Evolutionary conservation across 768 basidiomycete genomes (phyloP), one percentile per base, ranked within the genome.

Genomic region (Trametes elegans): DNA sequence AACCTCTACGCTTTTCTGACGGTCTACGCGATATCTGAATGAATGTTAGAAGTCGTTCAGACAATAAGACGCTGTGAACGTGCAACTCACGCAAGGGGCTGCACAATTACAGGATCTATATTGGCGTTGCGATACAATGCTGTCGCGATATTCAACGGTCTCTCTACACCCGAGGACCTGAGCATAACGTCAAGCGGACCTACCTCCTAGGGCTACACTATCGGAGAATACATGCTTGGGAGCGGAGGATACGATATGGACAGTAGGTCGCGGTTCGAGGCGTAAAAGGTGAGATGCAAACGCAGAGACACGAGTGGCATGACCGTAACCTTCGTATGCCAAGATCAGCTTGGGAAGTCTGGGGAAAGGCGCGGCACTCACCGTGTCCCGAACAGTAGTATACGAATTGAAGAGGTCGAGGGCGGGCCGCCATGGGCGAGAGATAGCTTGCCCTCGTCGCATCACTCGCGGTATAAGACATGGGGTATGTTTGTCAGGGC

Each of bases 321-420:
- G 89, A n/a, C 88, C 86, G 52, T 86, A 90, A n/a, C 86, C 85
- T 87, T n/a, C 21, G 44, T 19, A 21, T 19, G n/a, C 14, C 27
- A 13, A 32, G 35, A 18, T 40, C 36, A 38, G 26, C 26, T 28
- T 11, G 13, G 32, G 29, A 6, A 16, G 29, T 14, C 13, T 26
- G 29, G n/a, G 4, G 16, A 9, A n/a, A 5, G 19, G 16, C 3
- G 16, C 3, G 35, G 60, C 79, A 53, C 51, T 44, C 49, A 85
- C 87, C 87, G 64, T 89, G 87, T 11, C 87, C 87, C 28, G 85
- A 87, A 64, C 86, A 88, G 66, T 88, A 89, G 66, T 87, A 89
- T 0, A 81, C 86, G 48, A 86, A 75, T n/a, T 57, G 56, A 16
- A 71, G 62, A 11, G 23, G 39, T n/a, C 16, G 36, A 27, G 39